A percentile compares a stretch with the other conserved stretches of the same genome.
These are phyloP conservation scores for Venustampulla echinocandica DNA, from an alignment of 495 filamentous ascomycete genomes.

Conservation along the genomic window DNA sequence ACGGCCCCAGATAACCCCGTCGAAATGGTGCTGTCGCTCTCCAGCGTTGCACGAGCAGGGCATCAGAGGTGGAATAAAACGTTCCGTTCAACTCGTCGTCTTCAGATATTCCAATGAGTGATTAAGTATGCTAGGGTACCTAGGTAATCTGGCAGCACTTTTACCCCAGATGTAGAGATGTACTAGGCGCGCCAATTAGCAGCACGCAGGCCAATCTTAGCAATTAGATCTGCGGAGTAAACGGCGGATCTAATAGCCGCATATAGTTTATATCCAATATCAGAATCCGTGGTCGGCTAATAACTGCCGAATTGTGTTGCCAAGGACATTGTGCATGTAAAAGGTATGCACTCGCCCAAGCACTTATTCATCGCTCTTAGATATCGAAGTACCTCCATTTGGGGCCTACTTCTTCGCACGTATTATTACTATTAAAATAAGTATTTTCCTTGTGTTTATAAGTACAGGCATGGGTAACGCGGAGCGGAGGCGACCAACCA, in stretches of 20 bases:
- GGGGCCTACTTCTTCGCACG: not conserved
- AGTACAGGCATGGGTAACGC: not conserved
- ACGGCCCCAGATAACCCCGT: constrained; percentile 6
- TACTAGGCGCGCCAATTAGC: constrained; percentile 4
- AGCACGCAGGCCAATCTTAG: constrained; percentile 5
- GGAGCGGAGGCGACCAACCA: not conserved
- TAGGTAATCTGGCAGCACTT: constrained; percentile 3
- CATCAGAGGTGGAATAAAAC: constrained; percentile 7
- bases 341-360: not conserved
- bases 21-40: constrained; percentile 5
- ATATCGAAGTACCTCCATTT: not conserved
- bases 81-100: constrained; percentile 3
- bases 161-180: not conserved
- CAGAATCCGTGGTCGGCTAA: not conserved
- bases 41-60: constrained; percentile 3
- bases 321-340: not conserved
- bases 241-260: constrained; percentile 1
- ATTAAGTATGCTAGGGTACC: no score
- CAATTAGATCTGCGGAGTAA: not conserved
- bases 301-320: not conserved
- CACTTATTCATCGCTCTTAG: not conserved
- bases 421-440: not conserved
- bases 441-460: not conserved
- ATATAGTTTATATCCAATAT: constrained; percentile 2
- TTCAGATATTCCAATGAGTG: constrained; percentile 1